A percentile compares a stretch with the other conserved stretches of the same genome.
Evolutionary conservation across 2,329 filamentous ascomycete genomes (phyloP).

Genomic region (Aciculosporium take): DNA sequence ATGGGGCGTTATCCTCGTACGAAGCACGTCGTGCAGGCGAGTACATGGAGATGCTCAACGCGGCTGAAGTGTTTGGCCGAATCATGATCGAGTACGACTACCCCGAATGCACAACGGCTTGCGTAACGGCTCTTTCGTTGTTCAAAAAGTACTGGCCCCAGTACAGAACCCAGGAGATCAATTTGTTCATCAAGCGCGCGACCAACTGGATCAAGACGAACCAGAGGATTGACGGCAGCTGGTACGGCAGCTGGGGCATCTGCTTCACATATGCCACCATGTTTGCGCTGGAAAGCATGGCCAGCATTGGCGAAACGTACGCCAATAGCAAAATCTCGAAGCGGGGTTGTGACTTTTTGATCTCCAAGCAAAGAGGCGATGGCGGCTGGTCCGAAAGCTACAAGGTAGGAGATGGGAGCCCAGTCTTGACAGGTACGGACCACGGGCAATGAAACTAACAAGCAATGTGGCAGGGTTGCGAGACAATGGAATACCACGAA

Average conservation of each 20-base stretch:
- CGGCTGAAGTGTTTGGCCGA: constrained; percentile 85
- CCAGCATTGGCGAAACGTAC: constrained; percentile 70
- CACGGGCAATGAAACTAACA: no score
- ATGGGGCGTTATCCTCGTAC: constrained; percentile 81
- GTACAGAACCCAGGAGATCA: constrained; percentile 66
- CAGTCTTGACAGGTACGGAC: no score
- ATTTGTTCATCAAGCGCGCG: constrained; percentile 54
- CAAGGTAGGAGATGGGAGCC: constrained; percentile 28
- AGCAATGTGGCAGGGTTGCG: constrained; percentile 46
- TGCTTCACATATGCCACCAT: constrained; percentile 96
- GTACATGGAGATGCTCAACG: constrained; percentile 74
- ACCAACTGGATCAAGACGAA: constrained; percentile 69
- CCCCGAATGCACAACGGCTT: constrained; percentile 91
- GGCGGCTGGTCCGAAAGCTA: constrained; percentile 98
- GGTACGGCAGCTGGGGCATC: constrained; percentile 97
- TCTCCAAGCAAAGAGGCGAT: constrained; percentile 72
- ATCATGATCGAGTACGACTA: constrained; percentile 99
- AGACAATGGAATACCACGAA: constrained; percentile 60
- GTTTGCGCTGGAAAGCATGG: constrained; percentile 85
- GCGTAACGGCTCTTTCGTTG: constrained; percentile 71
- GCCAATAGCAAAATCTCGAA: constrained; percentile 54
- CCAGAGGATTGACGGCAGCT: constrained; percentile 72
- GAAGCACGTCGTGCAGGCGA: constrained; percentile 68
- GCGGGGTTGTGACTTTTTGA: constrained; percentile 70
- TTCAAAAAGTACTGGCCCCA: constrained; percentile 71